phyloP scores from a whole-genome alignment of 2,329 filamentous ascomycete genomes.

The Penicillium sp. region DNA sequence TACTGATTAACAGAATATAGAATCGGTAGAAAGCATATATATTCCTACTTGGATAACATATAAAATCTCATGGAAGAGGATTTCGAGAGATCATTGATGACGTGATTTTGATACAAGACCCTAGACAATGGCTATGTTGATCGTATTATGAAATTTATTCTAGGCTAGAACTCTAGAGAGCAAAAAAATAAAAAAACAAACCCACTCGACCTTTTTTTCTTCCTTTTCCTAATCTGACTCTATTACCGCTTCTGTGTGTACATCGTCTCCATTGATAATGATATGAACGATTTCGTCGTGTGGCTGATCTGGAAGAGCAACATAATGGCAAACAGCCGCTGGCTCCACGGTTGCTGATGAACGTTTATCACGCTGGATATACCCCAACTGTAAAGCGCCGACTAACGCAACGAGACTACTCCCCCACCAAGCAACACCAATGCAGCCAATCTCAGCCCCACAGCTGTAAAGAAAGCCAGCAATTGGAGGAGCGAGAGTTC shows the following conservation, averaged over 20 bases:
- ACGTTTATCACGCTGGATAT: constrained; percentile 51
- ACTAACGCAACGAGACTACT: constrained; percentile 56
- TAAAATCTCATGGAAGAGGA: too few species aligned
- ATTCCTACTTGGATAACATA: too few species aligned
- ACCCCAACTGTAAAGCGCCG: constrained; percentile 57
- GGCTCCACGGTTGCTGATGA: constrained; percentile 40
- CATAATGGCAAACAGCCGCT: constrained; percentile 30
- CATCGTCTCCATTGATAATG: constrained; percentile 24
- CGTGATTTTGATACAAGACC: too few species aligned
- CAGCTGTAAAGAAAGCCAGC: constrained; percentile 66
- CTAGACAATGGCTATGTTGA: neutral
- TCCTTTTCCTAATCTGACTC: neutral
- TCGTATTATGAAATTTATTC: neutral
- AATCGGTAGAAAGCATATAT: too few species aligned
- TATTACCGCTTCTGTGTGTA: neutral
- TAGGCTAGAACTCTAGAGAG: neutral
- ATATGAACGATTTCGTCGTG: constrained; percentile 30
- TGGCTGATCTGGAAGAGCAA: constrained; percentile 14
- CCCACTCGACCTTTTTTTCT: too few species aligned
- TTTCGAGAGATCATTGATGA: too few species aligned
- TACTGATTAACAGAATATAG: too few species aligned
- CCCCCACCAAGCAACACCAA: constrained; percentile 63
- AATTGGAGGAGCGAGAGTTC: constrained; percentile 67
- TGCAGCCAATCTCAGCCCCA: constrained; percentile 57
- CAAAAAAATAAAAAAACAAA: neutral